phyloP scores from a whole-genome alignment of 805 yeast genomes.

The Pichia scutulata region DNA sequence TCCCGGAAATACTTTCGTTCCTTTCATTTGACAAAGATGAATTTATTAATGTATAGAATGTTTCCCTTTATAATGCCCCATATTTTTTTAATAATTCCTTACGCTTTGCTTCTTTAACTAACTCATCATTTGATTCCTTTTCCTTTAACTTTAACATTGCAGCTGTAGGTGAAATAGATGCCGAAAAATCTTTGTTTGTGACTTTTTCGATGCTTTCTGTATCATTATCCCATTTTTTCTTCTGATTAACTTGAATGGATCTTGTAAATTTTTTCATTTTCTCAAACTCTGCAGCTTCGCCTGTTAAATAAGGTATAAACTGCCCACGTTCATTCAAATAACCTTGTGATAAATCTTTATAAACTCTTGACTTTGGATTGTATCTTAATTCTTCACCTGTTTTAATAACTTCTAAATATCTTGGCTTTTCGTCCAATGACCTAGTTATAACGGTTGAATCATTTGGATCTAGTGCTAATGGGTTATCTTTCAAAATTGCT shows the following conservation, averaged over 20 bases:
- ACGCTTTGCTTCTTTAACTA: conserved; percentile 25
- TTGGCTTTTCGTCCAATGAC: conserved; percentile 70
- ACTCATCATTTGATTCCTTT: conserved; percentile 25
- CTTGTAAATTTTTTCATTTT: conserved; percentile 40
- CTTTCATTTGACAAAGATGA: background rate
- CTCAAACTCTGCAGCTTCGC: conserved; percentile 50
- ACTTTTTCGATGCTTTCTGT: conserved; percentile 12
- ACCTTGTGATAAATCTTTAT: conserved; percentile 27
- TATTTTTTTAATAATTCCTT: conserved; percentile 31
- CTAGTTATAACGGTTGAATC: conserved; percentile 39
- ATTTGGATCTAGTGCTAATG: conserved; percentile 13
- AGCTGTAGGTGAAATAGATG: conserved; percentile 42
- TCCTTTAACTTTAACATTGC: conserved; percentile 31
- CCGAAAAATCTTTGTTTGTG: conserved; percentile 20
- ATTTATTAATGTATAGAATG: conserved; percentile 8
- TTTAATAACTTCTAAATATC: conserved; percentile 47
- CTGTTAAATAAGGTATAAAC: conserved; percentile 47
- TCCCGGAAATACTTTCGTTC: background rate
- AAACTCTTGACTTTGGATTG: conserved; percentile 47
- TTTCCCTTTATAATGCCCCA: conserved; percentile 21
- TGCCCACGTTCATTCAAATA: conserved; percentile 31
- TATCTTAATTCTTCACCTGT: conserved; percentile 37
- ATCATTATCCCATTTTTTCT: conserved; percentile 14
- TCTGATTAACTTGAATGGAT: conserved; percentile 15
- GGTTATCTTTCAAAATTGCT: conserved; percentile 7